Conservation (phyloP, 2,329 filamentous ascomycete genomes). For the Teratosphaeria epicoccoides region DNA sequence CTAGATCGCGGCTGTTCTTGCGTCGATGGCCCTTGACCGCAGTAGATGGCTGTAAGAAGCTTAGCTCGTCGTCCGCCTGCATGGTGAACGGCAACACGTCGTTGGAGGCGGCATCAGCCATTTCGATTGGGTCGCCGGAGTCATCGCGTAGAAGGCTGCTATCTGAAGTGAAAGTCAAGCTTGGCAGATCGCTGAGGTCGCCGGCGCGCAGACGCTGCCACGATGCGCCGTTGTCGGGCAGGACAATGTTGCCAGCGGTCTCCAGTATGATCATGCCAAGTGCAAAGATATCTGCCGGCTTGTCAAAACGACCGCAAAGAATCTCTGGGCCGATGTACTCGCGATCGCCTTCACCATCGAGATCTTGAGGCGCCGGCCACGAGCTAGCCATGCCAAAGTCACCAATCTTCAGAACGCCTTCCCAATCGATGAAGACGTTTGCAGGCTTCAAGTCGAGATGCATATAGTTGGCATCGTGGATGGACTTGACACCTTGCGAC, state of each 20-base stretch:
- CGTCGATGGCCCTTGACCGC: slow-evolving; percentile 14
- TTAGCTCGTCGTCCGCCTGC: slow-evolving; percentile 29
- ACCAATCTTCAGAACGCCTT: slow-evolving; percentile 72
- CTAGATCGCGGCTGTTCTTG: slow-evolving; percentile 41
- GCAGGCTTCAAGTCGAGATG: slow-evolving; percentile 79
- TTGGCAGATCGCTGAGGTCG: slow-evolving; percentile 79
- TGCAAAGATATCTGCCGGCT: slow-evolving; percentile 86
- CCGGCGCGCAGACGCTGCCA: slow-evolving; percentile 86
- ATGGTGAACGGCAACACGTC: slow-evolving; percentile 18
- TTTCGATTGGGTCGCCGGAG: slow-evolving; percentile 49
- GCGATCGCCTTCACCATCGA: slow-evolving; percentile 87
- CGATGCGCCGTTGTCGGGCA: slow-evolving; percentile 82
- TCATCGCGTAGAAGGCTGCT: slow-evolving; percentile 63
- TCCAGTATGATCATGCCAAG: slow-evolving; percentile 91
- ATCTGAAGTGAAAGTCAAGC: slow-evolving; percentile 68
- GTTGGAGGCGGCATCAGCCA: slow-evolving; percentile 23
- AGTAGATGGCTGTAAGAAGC: slow-evolving; percentile 25
- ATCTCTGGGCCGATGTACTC: slow-evolving; percentile 95
- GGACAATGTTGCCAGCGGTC: slow-evolving; percentile 83
- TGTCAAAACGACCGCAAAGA: slow-evolving; percentile 74
- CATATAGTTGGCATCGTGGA: slow-evolving; percentile 79
- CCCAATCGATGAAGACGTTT: slow-evolving; percentile 71
- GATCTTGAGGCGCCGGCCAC: slow-evolving; percentile 64
- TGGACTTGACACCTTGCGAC: slow-evolving; percentile 69
- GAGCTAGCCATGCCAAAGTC: slow-evolving; percentile 74